Evolutionary conservation across 192 early-diverging fungal genomes (phyloP).

Genomic region (Backusella circina): DNA sequence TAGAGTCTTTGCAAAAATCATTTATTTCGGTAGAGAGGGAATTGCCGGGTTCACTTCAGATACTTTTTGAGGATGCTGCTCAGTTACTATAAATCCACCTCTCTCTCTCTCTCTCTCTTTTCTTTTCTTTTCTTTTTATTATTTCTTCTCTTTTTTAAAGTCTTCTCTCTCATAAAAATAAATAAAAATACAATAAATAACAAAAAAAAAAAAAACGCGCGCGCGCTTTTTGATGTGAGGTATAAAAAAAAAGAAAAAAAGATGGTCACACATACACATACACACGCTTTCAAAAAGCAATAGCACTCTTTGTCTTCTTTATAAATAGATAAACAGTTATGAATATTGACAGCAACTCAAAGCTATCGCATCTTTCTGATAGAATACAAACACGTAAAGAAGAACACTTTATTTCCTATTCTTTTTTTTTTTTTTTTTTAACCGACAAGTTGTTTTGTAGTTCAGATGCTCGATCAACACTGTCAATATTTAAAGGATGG

Average conservation of each 20-base stretch:
- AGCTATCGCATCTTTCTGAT: background rate
- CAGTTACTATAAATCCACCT: background rate
- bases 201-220: no score
- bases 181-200: no score
- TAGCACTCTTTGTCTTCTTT: no score
- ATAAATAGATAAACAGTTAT: background rate
- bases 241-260: no score
- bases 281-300: no score
- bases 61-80: conserved; percentile 32
- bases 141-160: background rate
- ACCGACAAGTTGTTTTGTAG: background rate
- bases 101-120: background rate
- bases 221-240: no score
- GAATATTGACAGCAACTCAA: background rate
- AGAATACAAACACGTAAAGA: conserved; percentile 1
- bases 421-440: background rate
- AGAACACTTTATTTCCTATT: background rate
- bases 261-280: no score
- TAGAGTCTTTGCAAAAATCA: conserved; percentile 37
- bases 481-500: conserved; percentile 22
- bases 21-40: conserved; percentile 40
- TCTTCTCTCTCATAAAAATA: no score
- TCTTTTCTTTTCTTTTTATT: background rate
- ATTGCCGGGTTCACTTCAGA: conserved; percentile 38
- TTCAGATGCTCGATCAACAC: background rate